These are phyloP conservation scores for Dalbergia cultrata DNA, from an alignment of 306 rosid species.

Conservation along the genomic window DNA sequence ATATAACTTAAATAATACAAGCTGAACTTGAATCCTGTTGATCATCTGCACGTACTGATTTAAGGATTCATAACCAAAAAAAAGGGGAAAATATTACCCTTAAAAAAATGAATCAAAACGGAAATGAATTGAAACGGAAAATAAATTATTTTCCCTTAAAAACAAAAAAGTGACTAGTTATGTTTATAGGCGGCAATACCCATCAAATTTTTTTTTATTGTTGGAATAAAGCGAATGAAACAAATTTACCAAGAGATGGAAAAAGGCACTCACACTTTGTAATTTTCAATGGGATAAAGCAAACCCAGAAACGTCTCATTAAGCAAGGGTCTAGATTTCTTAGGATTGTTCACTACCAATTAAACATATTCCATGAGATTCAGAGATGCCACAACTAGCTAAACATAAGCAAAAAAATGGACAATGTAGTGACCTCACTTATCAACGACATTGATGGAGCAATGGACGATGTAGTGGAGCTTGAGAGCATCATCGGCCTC, in stretches of 20 bases:
- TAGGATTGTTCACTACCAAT: conserved; percentile 88
- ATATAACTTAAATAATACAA: neutral
- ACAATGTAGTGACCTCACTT: conserved; percentile 70
- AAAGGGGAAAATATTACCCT: too few relatives aligned
- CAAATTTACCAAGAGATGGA: neutral
- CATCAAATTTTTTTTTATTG: neutral
- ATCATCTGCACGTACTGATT: too few relatives aligned
- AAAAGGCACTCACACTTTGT: conserved; percentile 82
- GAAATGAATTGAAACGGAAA: too few relatives aligned
- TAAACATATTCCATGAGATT: conserved; percentile 38
- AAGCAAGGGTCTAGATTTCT: conserved; percentile 78
- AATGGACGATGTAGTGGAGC: conserved; percentile 94
- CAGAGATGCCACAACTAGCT: neutral
- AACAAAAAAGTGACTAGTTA: too few relatives aligned
- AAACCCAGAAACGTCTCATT: conserved; percentile 94
- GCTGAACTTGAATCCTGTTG: conserved; percentile 30
- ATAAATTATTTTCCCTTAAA: too few relatives aligned
- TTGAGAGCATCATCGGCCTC: conserved; percentile 98
- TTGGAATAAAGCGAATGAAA: conserved; percentile 25
- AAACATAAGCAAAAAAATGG: too few relatives aligned
- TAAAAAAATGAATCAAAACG: too few relatives aligned
- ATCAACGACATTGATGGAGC: conserved; percentile 94
- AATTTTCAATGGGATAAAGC: conserved; percentile 92
- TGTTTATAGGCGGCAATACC: too few relatives aligned
- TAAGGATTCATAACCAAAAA: too few relatives aligned